These are phyloP conservation scores for Debaryomycetaceae sp. DNA, from an alignment of 1,139 yeast genomes.

Conservation along the genomic window DNA sequence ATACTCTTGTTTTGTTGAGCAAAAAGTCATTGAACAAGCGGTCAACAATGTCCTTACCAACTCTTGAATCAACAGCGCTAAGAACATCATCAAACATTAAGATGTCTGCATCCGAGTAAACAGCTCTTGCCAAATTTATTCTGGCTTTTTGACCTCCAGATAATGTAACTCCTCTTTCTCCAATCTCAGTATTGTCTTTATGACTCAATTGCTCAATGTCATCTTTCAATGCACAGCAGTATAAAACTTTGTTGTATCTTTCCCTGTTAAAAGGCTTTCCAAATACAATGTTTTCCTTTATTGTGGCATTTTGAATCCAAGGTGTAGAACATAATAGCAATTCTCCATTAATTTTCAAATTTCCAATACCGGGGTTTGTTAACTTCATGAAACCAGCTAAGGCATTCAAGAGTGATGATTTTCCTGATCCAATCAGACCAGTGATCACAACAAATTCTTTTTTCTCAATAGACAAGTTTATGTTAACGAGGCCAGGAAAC, in stretches of 20 bases:
- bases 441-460: slow-evolving; percentile 37
- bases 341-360: slow-evolving; percentile 24
- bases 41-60: slow-evolving; percentile 36
- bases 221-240: slow-evolving; percentile 41
- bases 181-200: slow-evolving; percentile 39
- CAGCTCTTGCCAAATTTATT: slow-evolving; percentile 42
- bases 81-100: slow-evolving; percentile 41
- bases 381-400: slow-evolving; percentile 37
- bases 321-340: slow-evolving; percentile 34
- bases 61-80: slow-evolving; percentile 41
- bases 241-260: slow-evolving; percentile 26
- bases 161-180: slow-evolving; percentile 42
- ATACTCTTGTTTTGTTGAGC: slow-evolving; percentile 26
- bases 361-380: slow-evolving; percentile 22
- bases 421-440: slow-evolving; percentile 43
- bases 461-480: slow-evolving; percentile 24
- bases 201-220: slow-evolving; percentile 33
- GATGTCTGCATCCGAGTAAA: slow-evolving; percentile 30
- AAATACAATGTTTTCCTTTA: slow-evolving; percentile 39
- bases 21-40: slow-evolving; percentile 31
- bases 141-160: slow-evolving; percentile 46
- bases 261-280: slow-evolving; percentile 30
- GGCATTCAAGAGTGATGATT: slow-evolving; percentile 36
- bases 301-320: slow-evolving; percentile 48
- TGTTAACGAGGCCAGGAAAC: slow-evolving; percentile 30